phyloP scores from a whole-genome alignment of 306 rosid species.

The Citrullus mucosospermus region DNA sequence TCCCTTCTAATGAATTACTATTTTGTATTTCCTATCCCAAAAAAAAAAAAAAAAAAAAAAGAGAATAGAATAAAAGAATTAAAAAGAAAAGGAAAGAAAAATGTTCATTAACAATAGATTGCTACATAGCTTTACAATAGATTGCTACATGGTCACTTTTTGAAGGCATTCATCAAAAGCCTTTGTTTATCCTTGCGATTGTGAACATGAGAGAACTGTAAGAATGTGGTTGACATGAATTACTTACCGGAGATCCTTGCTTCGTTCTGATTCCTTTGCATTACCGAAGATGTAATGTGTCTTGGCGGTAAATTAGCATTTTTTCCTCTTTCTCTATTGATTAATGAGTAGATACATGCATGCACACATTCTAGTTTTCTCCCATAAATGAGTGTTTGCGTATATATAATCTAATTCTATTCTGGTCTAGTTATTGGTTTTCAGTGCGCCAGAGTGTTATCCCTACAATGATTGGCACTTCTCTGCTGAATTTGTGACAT shows the following conservation, averaged over 20 bases:
- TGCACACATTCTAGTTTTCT: not conserved
- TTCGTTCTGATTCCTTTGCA: constrained; percentile 1
- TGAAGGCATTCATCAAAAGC: not conserved
- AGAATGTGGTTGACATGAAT: not conserved
- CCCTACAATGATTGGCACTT: not conserved
- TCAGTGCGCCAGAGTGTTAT: not conserved
- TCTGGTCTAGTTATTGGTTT: not conserved
- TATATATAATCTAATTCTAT: not conserved
- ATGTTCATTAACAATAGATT: not conserved
- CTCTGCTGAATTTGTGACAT: not conserved
- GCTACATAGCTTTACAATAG: not conserved
- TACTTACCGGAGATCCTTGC: not conserved
- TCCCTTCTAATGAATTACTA: not conserved
- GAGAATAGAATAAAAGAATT: too few species aligned
- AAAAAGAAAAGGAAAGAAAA: too few species aligned
- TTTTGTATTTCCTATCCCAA: not conserved
- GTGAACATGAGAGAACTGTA: not conserved
- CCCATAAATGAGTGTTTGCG: not conserved
- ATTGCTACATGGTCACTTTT: not conserved
- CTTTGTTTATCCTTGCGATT: not conserved
- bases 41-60: not conserved
- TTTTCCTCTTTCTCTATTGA: not conserved
- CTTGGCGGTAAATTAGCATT: not conserved
- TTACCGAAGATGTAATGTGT: not conserved
- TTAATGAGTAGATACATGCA: not conserved